Evolutionary conservation across 768 basidiomycete species (phyloP), one percentile per base, ranked within the genome.

Genomic region (Tylopilus vinaceipallidus): DNA sequence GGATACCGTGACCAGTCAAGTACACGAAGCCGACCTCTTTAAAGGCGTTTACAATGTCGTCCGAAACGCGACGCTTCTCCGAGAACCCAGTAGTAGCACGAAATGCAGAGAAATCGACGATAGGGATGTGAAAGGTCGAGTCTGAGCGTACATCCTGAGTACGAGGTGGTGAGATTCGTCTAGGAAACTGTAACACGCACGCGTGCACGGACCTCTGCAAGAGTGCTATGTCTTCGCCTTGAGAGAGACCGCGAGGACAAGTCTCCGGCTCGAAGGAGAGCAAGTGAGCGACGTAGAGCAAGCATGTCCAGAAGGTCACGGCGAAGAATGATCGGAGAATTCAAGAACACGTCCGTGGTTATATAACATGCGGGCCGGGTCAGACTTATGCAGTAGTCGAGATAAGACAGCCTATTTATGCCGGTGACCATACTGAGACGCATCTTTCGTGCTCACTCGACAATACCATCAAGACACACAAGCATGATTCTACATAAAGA

Each of bases 11-110:
- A 34, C 81, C 80, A 20, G 74, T 73, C 32, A 94, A 71, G 65
- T 93, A 93, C 38, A 92, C 75, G 59, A 93, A 93, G 1, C 90
- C 88, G 48, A 83, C 83, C 47, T 85, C 78, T 59, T 84, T 91
- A 73, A 91, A 89, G 0, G 86, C 91, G 33, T 77, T 75, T 30
- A 82, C 88, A 30, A 94, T 77, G 54, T 83, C 77, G 38, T 78
- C 71, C 3, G 91, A 88, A 0, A 82, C 78, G 6, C 73, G 62
- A 50, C 78, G 76, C 69, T 81, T 87, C 59, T 88, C 83, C 13
- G 71, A 67, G 2, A 60, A 42, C 0, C 81, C 75, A n/a, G 69
- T 60, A 1, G 81, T 75, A 19, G 70, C 60, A 47, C 78, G 75
- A 63, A 85, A 91, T 48, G 79, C 82, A 57, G 79, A 73, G 56